These are phyloP conservation scores for Chaetomidium leptoderma DNA, from an alignment of 495 filamentous ascomycete species.

Conservation along the genomic window DNA sequence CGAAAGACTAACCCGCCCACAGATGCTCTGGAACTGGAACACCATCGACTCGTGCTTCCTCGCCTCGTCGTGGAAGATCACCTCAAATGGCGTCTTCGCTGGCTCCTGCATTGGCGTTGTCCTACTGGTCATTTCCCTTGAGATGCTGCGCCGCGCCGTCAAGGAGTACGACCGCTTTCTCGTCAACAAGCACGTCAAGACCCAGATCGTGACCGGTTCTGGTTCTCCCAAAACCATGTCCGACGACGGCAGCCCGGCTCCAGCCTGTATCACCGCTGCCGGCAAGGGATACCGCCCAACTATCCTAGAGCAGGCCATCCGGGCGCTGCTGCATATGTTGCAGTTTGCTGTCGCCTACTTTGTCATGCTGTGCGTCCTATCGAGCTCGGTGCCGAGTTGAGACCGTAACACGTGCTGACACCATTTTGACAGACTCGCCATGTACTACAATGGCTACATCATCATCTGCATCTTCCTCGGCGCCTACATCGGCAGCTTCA, in stretches of 20 bases:
- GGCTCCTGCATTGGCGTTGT: slow-evolving; percentile 68
- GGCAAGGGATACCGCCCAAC: slow-evolving; percentile 43
- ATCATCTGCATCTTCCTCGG: slow-evolving; percentile 64
- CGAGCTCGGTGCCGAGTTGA: no score
- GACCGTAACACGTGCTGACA: background rate
- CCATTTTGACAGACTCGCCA: slow-evolving; percentile 38
- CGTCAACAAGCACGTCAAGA: slow-evolving; percentile 36
- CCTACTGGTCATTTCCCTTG: slow-evolving; percentile 57
- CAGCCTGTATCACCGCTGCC: background rate
- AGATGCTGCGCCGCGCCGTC: slow-evolving; percentile 56
- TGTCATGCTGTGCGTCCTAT: slow-evolving; percentile 52
- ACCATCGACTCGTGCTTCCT: slow-evolving; percentile 70
- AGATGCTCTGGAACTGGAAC: slow-evolving; percentile 77
- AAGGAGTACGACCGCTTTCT: slow-evolving; percentile 61
- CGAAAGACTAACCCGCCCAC: background rate
- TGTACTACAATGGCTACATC: slow-evolving; percentile 67
- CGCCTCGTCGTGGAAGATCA: slow-evolving; percentile 60
- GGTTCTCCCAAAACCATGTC: background rate
- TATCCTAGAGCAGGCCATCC: slow-evolving; percentile 55
- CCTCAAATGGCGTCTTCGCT: slow-evolving; percentile 57
- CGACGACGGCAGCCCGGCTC: slow-evolving; percentile 6
- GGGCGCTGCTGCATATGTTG: slow-evolving; percentile 58
- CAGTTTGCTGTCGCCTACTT: slow-evolving; percentile 70
- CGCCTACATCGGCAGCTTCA: slow-evolving; percentile 56
- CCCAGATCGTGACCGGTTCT: background rate